Evolutionary conservation across 176 grass and related monocot genomes (phyloP), one percentile per base, ranked within the genome.

Genomic region (Areca catechu): DNA sequence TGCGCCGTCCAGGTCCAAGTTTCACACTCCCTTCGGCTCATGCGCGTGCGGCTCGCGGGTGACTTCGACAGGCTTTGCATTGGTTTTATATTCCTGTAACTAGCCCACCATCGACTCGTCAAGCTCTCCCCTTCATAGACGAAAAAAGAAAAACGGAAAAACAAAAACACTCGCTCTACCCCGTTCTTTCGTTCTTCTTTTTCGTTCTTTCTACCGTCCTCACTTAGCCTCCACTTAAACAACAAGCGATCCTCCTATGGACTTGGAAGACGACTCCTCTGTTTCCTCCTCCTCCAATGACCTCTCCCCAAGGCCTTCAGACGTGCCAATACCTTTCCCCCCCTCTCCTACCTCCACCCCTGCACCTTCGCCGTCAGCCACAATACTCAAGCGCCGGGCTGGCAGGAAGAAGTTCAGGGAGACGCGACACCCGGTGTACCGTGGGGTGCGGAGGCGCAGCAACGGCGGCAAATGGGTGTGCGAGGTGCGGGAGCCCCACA

Each of bases 371-470:
- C 34, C 29, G 19, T 65, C 51, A 7, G 7, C 34, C 34, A 37
- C 34, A 9, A 37, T 9, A 4, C 52, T 37, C 3, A 80, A 74
- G 70, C 57, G 77, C 18, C 65, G 58, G 25, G 52, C 77, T 6
- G 77, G 77, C 0, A 56, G 77, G 24, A 80, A 69, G 58, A 80
- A 79, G 55, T 79, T 79, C 55, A 68, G 48, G 60, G 76, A 78
- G 69, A 79, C 76, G 55, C 76, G 76, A 0, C 76, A 79, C 62
- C 69, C 76, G 3, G 51, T 74, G 47, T 80, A 74, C 71, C 58
- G 52, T 58, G 77, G 77, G 6, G 78, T 74, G 52, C 57, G 78
- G 0, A 57, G 57, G 3, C 65, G 78, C 6, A 37, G 34, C 15
- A 72, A 59, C 3, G 71, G 77, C 7, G 64, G 76, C 10, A 48